phyloP scores from a whole-genome alignment of 78 protist species.

The Guillardia theta region DNA sequence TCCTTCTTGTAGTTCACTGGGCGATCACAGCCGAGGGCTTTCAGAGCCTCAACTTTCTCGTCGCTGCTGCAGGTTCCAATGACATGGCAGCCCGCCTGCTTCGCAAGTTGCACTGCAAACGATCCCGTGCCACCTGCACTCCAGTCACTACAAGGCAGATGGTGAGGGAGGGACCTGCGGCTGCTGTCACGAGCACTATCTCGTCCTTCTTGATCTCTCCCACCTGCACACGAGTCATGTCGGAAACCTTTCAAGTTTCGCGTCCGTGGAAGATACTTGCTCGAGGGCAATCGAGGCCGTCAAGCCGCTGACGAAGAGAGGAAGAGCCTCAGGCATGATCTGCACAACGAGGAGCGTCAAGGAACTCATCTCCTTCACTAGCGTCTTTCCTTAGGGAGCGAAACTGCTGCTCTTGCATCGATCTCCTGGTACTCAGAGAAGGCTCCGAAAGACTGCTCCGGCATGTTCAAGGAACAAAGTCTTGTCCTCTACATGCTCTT shows the following conservation, averaged over 20 bases:
- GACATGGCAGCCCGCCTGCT: constrained; percentile 55
- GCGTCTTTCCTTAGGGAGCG: neutral
- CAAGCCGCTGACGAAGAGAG: constrained; percentile 38
- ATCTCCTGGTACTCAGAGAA: neutral
- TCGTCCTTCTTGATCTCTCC: neutral
- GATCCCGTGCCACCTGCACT: constrained; percentile 57
- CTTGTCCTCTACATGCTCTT: no score
- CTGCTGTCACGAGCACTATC: constrained; percentile 35
- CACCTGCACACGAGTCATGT: no score
- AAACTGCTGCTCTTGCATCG: neutral
- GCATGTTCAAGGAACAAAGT: no score
- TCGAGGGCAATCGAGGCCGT: constrained; percentile 63
- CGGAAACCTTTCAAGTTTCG: no score
- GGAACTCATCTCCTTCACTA: no score
- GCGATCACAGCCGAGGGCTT: constrained; percentile 37
- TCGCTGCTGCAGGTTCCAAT: constrained; percentile 56
- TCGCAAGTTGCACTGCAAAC: constrained; percentile 60
- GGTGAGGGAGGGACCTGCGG: constrained; percentile 34
- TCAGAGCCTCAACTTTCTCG: constrained; percentile 37
- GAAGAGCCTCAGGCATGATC: neutral
- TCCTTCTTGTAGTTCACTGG: constrained; percentile 61
- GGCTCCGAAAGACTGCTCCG: neutral
- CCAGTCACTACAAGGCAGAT: neutral
- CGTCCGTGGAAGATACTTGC: neutral
- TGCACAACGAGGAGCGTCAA: neutral